These are phyloP conservation scores for Chlamydomonas sp. DNA, from an alignment of 139 green algal species.

Conservation along the genomic window DNA sequence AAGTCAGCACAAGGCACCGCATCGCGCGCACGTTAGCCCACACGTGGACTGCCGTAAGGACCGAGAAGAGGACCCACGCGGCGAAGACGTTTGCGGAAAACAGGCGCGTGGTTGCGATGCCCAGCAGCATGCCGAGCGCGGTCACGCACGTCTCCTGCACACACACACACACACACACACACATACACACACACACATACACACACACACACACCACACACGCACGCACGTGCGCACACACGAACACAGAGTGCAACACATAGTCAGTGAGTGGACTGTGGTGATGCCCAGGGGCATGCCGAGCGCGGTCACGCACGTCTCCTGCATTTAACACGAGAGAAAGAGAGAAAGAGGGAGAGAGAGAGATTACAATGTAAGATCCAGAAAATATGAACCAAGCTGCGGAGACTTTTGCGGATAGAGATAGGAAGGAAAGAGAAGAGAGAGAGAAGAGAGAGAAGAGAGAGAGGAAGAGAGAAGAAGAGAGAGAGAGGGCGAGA, in stretches of 20 bases:
- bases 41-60: conserved; percentile 59
- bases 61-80: conserved; percentile 31
- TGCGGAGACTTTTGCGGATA: no score
- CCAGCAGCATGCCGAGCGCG: conserved; percentile 65
- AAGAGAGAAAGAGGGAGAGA: neutral
- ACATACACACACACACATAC: no score
- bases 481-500: neutral
- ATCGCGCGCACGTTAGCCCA: conserved; percentile 73
- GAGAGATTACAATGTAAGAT: no score
- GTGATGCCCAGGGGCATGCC: conserved; percentile 70
- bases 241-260: no score
- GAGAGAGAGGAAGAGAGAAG: neutral
- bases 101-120: conserved; percentile 49
- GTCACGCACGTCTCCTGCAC: conserved; percentile 15
- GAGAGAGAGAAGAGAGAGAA: neutral
- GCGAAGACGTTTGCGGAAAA: conserved; percentile 8
- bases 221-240: no score
- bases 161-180: no score
- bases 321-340: neutral
- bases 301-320: conserved; percentile 18
- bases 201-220: no score
- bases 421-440: neutral
- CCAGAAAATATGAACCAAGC: neutral
- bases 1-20: conserved; percentile 59
- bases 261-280: no score